A percentile compares a stretch with the other conserved stretches of the same genome.
These are phyloP conservation scores for Leucoagaricus sp. DNA, from an alignment of 1,284 basidiomycete species.

Conservation along the genomic window DNA sequence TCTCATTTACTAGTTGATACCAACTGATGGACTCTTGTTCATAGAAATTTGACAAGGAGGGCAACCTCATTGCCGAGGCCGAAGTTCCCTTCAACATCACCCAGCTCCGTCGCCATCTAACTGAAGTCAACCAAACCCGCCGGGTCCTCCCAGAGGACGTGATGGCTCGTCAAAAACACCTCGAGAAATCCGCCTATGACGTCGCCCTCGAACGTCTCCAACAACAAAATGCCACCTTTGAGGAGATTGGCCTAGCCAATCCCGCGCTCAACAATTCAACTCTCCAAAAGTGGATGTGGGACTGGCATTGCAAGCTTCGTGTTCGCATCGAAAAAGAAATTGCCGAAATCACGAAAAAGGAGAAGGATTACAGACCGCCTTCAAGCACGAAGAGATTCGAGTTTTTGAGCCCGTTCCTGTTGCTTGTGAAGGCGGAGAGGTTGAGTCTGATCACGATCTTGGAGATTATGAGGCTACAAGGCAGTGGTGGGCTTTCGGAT, in stretches of 20 bases:
- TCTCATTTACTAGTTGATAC: not conserved
- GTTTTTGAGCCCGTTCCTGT: slow-evolving; percentile 61
- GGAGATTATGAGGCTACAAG: slow-evolving; percentile 86
- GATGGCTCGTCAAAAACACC: slow-evolving; percentile 76
- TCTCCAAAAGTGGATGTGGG: slow-evolving; percentile 85
- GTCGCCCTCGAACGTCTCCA: slow-evolving; percentile 76
- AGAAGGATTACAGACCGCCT: not conserved
- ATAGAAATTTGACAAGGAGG: slow-evolving; percentile 16
- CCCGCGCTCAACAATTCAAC: slow-evolving; percentile 49
- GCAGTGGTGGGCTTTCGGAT: slow-evolving; percentile 74
- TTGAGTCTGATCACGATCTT: slow-evolving; percentile 90
- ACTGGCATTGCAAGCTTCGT: slow-evolving; percentile 77
- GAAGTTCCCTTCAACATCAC: slow-evolving; percentile 72
- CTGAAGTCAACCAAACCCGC: slow-evolving; percentile 61
- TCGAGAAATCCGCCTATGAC: slow-evolving; percentile 86
- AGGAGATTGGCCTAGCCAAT: slow-evolving; percentile 55
- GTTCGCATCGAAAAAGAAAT: slow-evolving; percentile 60
- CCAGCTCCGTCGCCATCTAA: slow-evolving; percentile 67
- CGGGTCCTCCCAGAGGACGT: slow-evolving; percentile 65
- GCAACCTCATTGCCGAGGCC: slow-evolving; percentile 24
- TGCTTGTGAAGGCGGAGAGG: slow-evolving; percentile 75
- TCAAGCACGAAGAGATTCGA: not conserved
- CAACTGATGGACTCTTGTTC: not conserved
- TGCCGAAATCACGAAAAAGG: slow-evolving; percentile 38
- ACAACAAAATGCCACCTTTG: slow-evolving; percentile 64